A percentile compares a stretch with the other conserved stretches of the same genome.
phyloP scores from a whole-genome alignment of 2,329 filamentous ascomycete genomes.

The Cordyceps javanica region DNA sequence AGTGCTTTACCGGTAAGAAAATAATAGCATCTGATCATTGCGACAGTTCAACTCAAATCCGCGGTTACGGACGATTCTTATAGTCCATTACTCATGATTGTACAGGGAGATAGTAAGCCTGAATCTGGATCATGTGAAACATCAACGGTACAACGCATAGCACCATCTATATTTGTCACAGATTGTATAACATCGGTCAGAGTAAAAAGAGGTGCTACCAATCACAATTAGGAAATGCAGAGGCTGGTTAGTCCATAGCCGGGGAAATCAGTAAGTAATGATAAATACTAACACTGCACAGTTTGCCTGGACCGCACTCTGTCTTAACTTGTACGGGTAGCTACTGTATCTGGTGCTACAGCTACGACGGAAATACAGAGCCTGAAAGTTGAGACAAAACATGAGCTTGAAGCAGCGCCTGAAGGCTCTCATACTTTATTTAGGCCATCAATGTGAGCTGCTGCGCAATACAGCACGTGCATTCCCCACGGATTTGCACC shows the following conservation, averaged over 20 bases:
- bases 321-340: neutral
- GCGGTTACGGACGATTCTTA: neutral
- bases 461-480: neutral
- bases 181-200: neutral
- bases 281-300: neutral
- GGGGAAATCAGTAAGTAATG: neutral
- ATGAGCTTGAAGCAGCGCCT: neutral
- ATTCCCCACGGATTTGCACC: neutral
- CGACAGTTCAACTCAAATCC: too few relatives aligned
- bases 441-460: neutral
- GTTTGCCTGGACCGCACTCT: neutral
- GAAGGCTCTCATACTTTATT: neutral
- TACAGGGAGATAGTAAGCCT: neutral
- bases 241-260: neutral
- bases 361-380: neutral
- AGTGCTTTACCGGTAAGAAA: too few relatives aligned
- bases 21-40: too few relatives aligned
- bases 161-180: slow-evolving; percentile 2
- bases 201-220: neutral
- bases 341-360: neutral
- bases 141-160: neutral
- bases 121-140: slow-evolving; percentile 8
- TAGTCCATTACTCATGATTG: neutral
- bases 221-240: neutral
- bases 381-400: neutral